Base-by-base conservation (phyloP, 2,329 filamentous ascomycete genomes). In the Alternaria longipes region DNA sequence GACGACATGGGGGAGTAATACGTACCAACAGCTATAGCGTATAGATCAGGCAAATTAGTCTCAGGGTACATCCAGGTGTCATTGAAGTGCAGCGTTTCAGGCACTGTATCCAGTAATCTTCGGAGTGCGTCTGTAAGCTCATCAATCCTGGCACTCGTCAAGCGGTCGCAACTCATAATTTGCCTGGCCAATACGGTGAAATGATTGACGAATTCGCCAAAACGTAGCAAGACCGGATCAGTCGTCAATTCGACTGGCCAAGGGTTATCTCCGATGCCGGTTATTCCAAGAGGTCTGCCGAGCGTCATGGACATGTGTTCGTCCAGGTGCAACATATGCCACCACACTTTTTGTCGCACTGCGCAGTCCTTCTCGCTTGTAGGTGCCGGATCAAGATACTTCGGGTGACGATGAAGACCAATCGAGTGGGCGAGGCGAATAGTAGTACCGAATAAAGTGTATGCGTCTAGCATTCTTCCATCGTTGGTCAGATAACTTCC, bases 241-340 rank as follows among this genome's bases (percentile, higher is more conserved):
- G 79, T 82, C 0, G 81, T 81, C 12, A 84, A 69, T 20, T 79
- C 78, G 28, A 82, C 79, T 0, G 82, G 80, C 16, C 81, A 79
- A 18, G 80, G 81, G 60, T 82, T 84, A 59, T 84, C 83, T 14
- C 83, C 83, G 32, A 83, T 78, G 20, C 81, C 82, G 49, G 81
- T 83, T 34, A 84, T 84, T 0, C 82, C 83, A 9, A 84, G 68
- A 2, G 83, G 83, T 36, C 83, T 75, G 20, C 83, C 83, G 0
- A 84, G 75, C 0, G 81, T 83, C 70, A 84, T 82, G 0, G 82
- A 83, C 62, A 84, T 84, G 49, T 84, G 80, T 57, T 84, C 81
- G 49, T 84, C 83, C 77, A 84, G 81, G 59, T 84, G 81, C n/a
- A 84, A 67, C 76, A 84, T 82, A 80, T 82, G 83, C 83, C 83